A percentile compares a stretch with the other conserved stretches of the same genome.
These are phyloP conservation scores for Mycena sanguinolenta DNA, from an alignment of 768 basidiomycete genomes.

Conservation along the genomic window DNA sequence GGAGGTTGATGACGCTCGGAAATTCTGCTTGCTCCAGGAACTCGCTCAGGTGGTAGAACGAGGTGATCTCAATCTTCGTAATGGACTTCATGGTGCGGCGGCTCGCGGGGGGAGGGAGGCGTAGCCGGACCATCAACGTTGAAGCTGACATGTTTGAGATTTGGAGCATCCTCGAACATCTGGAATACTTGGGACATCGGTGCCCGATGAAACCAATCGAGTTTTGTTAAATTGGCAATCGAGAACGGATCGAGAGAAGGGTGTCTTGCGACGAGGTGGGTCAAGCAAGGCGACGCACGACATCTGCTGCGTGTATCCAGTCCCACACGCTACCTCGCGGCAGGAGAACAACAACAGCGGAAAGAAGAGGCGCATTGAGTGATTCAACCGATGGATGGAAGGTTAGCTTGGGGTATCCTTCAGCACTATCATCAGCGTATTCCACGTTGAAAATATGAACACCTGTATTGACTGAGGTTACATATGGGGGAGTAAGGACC, in stretches of 20 bases:
- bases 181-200: slow-evolving; percentile 16
- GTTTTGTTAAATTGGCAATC: slow-evolving; percentile 3
- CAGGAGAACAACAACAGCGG: too few relatives aligned
- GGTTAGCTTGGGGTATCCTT: too few relatives aligned
- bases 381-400: too few relatives aligned
- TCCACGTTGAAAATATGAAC: too few relatives aligned
- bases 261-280: not conserved
- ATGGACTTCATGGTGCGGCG: slow-evolving; percentile 10
- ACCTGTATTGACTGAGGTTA: too few relatives aligned
- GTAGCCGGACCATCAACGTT: slow-evolving; percentile 20
- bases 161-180: slow-evolving; percentile 17
- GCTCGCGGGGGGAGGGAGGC: slow-evolving; percentile 5
- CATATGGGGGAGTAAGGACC: too few relatives aligned
- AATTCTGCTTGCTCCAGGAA: not conserved
- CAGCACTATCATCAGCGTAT: too few relatives aligned
- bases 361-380: slow-evolving; percentile 1
- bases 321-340: slow-evolving; percentile 23
- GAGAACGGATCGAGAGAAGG: slow-evolving; percentile 19
- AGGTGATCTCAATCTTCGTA: slow-evolving; percentile 12
- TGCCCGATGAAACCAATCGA: slow-evolving; percentile 17
- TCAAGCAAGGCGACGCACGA: slow-evolving; percentile 10
- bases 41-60: not conserved
- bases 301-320: slow-evolving; percentile 24
- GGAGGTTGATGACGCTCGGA: slow-evolving; percentile 2
- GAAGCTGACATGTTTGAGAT: slow-evolving; percentile 16